phyloP scores from a whole-genome alignment of 2,329 filamentous ascomycete species.

The Sporothrix pallida region DNA sequence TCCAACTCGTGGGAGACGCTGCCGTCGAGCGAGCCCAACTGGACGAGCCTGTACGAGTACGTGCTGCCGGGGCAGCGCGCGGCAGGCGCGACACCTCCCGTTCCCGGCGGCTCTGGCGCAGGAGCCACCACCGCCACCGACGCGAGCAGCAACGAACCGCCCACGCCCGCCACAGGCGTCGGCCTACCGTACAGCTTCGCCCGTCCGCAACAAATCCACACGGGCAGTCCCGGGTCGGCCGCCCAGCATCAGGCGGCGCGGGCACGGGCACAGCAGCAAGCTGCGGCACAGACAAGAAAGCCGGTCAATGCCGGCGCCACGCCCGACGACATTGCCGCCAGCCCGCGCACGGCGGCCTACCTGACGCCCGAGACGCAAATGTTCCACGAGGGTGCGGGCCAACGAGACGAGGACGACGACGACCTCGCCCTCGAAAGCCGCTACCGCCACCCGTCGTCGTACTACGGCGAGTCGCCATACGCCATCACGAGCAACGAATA shows the following conservation, averaged over 20 bases:
- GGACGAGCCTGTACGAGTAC: slow-evolving; percentile 36
- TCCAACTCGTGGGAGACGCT: slow-evolving; percentile 38
- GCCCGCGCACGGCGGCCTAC: slow-evolving; percentile 8
- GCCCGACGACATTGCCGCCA: slow-evolving; percentile 14
- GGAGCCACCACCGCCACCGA: slow-evolving; percentile 20
- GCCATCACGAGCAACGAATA: slow-evolving; percentile 27
- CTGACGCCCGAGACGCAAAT: slow-evolving; percentile 19
- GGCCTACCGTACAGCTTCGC: slow-evolving; percentile 25
- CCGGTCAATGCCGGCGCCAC: neutral
- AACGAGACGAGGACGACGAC: neutral
- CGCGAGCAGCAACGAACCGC: slow-evolving; percentile 28
- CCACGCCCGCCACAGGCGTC: slow-evolving; percentile 21
- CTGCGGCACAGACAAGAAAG: neutral
- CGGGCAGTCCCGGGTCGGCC: slow-evolving; percentile 27
- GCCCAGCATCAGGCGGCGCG: neutral
- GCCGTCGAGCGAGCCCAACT: slow-evolving; percentile 37
- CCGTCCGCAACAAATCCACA: slow-evolving; percentile 18
- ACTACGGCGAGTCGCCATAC: slow-evolving; percentile 27
- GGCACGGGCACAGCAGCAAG: neutral
- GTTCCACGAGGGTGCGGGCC: neutral
- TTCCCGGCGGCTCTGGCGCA: neutral
- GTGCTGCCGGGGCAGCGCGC: slow-evolving; percentile 16
- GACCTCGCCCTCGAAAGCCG: slow-evolving; percentile 3
- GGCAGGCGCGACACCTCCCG: neutral
- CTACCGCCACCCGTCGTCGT: slow-evolving; percentile 30